Conservation (phyloP, 2,329 filamentous ascomycete genomes). For the Fusarium beomiforme region DNA sequence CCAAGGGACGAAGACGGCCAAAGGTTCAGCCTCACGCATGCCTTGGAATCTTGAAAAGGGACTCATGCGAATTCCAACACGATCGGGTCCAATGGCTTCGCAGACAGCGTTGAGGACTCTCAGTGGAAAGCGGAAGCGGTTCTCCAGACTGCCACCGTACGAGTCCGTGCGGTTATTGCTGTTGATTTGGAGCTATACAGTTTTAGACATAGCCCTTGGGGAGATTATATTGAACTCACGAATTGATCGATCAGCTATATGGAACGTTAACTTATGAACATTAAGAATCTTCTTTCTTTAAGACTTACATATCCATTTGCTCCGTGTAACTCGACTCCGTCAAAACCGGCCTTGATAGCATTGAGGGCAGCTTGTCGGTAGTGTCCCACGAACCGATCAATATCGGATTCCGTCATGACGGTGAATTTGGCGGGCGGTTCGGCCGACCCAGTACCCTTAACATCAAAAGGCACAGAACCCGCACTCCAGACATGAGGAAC, state of each 20-base stretch:
- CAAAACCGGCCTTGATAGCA: conserved; percentile 72
- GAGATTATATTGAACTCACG: conserved; percentile 42
- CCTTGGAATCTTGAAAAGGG: conserved; percentile 71
- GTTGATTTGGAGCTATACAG: conserved; percentile 49
- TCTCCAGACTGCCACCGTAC: conserved; percentile 65
- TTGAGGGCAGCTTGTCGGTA: conserved; percentile 65
- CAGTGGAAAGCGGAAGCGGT: conserved; percentile 60
- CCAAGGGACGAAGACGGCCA: conserved; percentile 59
- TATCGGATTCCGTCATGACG: conserved; percentile 71
- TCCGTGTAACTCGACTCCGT: conserved; percentile 72
- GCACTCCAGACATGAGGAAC: conserved; percentile 33
- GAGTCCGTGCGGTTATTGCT: conserved; percentile 62
- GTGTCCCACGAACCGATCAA: conserved; percentile 68
- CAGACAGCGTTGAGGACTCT: conserved; percentile 59
- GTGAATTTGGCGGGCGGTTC: conserved; percentile 46
- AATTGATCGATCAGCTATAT: conserved; percentile 63
- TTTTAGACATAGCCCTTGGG: neutral
- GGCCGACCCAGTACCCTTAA: conserved; percentile 3
- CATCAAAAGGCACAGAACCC: conserved; percentile 25
- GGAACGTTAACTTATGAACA: neutral
- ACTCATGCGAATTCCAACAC: conserved; percentile 65
- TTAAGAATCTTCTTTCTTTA: neutral
- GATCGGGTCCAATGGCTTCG: conserved; percentile 60
- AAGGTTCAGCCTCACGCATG: conserved; percentile 71
- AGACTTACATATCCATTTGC: conserved; percentile 67